phyloP scores from a whole-genome alignment of 148 eudicot species.

The Tetragonia tetragonoides region DNA sequence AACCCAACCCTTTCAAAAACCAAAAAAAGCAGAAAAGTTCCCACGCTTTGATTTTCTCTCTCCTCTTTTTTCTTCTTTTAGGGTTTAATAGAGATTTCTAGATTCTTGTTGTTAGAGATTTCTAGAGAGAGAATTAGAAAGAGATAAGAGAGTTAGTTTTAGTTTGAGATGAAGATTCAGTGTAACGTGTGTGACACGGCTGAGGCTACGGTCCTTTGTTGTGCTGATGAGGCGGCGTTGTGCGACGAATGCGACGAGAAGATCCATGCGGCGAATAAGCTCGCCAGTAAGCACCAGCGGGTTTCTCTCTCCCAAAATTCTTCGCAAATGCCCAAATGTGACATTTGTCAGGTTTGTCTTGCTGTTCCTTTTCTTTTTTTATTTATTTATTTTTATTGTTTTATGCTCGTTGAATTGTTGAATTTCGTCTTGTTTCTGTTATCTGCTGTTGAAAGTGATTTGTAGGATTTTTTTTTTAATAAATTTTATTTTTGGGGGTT shows the following conservation, averaged over 20 bases:
- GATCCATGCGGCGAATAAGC: conserved; percentile 95
- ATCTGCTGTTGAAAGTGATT: background rate
- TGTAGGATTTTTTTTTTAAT: too few relatives aligned
- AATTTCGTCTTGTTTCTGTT: background rate
- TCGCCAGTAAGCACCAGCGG: conserved; percentile 86
- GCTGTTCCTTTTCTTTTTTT: background rate
- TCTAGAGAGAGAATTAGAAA: background rate
- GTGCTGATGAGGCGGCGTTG: conserved; percentile 39
- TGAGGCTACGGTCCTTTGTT: conserved; percentile 78
- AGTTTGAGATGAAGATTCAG: conserved; percentile 86
- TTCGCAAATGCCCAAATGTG: conserved; percentile 72
- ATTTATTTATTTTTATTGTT: background rate
- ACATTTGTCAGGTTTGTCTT: conserved; percentile 76
- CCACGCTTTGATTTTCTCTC: background rate
- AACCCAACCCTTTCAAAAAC: background rate
- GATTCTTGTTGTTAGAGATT: background rate
- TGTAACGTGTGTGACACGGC: conserved; percentile 89
- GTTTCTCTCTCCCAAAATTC: conserved; percentile 58
- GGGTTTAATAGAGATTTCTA: background rate
- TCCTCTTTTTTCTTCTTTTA: background rate
- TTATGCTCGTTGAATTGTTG: background rate
- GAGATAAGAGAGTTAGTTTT: background rate
- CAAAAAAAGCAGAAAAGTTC: too few relatives aligned
- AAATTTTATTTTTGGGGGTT: too few relatives aligned
- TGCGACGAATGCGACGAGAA: conserved; percentile 59